Evolutionary conservation across 805 yeast species (phyloP), one percentile per base, ranked within the genome.

Genomic region (Yarrowia sp.): DNA sequence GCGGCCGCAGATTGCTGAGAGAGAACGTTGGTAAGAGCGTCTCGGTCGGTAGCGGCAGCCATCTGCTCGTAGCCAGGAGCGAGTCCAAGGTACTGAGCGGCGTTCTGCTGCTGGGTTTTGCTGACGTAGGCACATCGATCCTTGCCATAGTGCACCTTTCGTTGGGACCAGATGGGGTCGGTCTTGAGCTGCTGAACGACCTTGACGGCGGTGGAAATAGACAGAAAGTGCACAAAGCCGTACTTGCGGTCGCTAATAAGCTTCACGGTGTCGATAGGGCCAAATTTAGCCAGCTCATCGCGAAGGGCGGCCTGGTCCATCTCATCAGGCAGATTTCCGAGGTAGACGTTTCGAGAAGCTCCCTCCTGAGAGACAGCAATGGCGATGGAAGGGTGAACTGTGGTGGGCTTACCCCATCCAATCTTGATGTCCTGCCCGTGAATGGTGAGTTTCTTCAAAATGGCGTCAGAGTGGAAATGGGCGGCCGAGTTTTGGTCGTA

Each of bases 1-100:
- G 98, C 97, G 0, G 98, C 97, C 42, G 96, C 96, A 14, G 96
- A 86, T 77, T 95, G 98, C 76, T 91, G 96, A 42, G 93, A 89
- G 65, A 92, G 80, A 1, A 79, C 78, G 14, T 67, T 68, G 9
- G 74, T 69, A 48, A 83, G 79, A 66, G 83, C 75, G 60, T 81
- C 84, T 42, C 84, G 73, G 69, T 83, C 86, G 8, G 89, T 88
- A 65, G 86, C 86, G 66, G 90, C 87, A 32, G 88, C 85, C 65
- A 89, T 79, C 72, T 88, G 90, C 72, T 89, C 96, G 82, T 87
- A 84, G 33, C 96, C 95, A 17, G 97, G 96, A 48, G 95, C 90
- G 67, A 92, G 80, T 0, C 98, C 97, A 65, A 93, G 78, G 74
- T 91, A 93, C 74, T 92, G 96, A 3, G 97, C 97, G 17, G 98